These are phyloP conservation scores for Lactarius sp. DNA, from an alignment of 768 basidiomycete genomes.

Conservation along the genomic window DNA sequence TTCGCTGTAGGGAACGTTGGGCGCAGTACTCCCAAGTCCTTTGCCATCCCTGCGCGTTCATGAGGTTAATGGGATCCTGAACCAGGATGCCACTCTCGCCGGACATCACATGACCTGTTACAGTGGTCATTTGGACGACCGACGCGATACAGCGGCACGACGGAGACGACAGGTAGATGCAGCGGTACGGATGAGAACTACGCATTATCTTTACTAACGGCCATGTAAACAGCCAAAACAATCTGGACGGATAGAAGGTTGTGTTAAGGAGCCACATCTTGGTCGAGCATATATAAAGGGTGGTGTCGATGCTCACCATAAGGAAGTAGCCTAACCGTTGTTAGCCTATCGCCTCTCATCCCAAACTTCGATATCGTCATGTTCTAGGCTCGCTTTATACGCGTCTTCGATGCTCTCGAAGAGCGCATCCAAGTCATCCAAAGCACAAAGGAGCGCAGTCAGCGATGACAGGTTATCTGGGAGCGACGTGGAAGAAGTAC, in stretches of 20 bases:
- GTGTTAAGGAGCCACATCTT: background rate
- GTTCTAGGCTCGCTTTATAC: conserved; percentile 56
- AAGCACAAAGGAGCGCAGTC: conserved; percentile 68
- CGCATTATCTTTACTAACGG: background rate
- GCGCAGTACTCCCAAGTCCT: no score
- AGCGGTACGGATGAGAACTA: background rate
- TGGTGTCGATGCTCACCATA: conserved; percentile 1
- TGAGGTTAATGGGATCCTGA: background rate
- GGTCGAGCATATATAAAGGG: background rate
- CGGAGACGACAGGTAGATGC: background rate
- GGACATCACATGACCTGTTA: no score
- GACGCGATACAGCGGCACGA: background rate
- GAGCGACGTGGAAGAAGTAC: background rate
- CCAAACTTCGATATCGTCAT: conserved; percentile 59
- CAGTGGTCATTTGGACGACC: no score
- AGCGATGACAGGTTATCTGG: conserved; percentile 85
- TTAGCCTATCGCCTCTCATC: conserved; percentile 52
- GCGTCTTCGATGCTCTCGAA: conserved; percentile 65
- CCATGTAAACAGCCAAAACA: background rate
- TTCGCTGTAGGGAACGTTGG: no score
- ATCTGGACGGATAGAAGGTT: background rate
- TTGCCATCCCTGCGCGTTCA: background rate
- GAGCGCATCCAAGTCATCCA: conserved; percentile 72
- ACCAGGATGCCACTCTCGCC: no score
- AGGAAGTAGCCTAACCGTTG: background rate